A percentile compares a stretch with the other conserved stretches of the same genome.
Evolutionary conservation across 495 filamentous ascomycete species (phyloP).

Genomic region (Neurospora sp.): DNA sequence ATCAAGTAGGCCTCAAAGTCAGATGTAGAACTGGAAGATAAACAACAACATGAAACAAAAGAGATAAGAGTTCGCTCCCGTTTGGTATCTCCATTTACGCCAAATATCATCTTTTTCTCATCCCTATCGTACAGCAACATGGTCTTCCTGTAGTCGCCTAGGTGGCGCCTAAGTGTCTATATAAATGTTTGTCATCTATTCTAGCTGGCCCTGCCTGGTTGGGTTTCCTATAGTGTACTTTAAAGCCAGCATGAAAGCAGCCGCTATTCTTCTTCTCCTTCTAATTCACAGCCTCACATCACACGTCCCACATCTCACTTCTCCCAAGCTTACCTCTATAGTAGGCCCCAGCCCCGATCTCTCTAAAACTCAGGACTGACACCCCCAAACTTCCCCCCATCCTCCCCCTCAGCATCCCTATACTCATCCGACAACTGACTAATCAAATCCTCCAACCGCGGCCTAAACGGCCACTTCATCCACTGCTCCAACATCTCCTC

Average conservation of each 20-base stretch:
- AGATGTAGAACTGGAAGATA: not conserved
- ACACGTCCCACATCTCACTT: too few species aligned
- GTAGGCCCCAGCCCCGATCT: not conserved
- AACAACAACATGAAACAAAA: not conserved
- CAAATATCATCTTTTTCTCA: not conserved
- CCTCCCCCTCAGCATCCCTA: conserved; percentile 2
- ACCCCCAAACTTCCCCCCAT: not conserved
- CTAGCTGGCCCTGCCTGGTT: not conserved
- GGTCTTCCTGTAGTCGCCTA: not conserved
- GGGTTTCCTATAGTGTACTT: not conserved
- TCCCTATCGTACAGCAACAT: not conserved
- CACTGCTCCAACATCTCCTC: conserved; percentile 42
- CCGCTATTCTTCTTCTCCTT: not conserved
- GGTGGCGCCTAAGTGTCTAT: not conserved
- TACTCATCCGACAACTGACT: conserved; percentile 19
- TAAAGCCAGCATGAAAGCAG: not conserved
- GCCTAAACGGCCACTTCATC: conserved; percentile 52
- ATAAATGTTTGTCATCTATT: not conserved
- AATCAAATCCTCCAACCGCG: conserved; percentile 32
- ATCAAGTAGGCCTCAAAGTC: not conserved
- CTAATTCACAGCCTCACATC: not conserved
- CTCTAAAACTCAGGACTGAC: not conserved
- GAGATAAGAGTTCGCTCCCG: not conserved
- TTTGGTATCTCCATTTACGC: not conserved
- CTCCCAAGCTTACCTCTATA: not conserved